Base-by-base conservation (phyloP, 805 yeast genomes). In the Candida adriatica region DNA sequence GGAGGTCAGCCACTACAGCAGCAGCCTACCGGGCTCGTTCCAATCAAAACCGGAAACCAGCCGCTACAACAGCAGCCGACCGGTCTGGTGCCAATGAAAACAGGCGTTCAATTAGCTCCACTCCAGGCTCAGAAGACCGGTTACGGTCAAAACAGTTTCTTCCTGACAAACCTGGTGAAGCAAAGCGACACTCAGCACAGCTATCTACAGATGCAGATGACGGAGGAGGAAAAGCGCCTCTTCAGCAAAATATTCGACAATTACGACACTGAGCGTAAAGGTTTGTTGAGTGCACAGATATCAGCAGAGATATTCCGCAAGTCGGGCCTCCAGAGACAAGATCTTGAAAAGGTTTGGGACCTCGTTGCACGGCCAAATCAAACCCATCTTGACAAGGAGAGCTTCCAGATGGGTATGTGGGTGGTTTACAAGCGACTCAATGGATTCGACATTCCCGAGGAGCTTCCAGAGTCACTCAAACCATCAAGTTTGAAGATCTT, bases 351-450 rank as follows among this genome's bases (percentile, higher is more conserved):
- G 22, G 84, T 92, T 40, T 92, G 98, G 98, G 84, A 76, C 31
- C 66, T 90, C 41, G 74, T 88, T 30, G 96, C 92, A 54, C 72
- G 80, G 13, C 78, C 81, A 33, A 85, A 90, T 55, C 71, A 81
- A 35, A 96, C 97, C 2, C 79, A 75, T 54, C 72, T 90, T 43
- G 87, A 86, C 55, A 78, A 77, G 48, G 96, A 90, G 55, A 96
- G 88, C 56, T 92, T 90, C 63, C 84, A 95, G 1, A 90, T 90
- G 30, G 96, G 97, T 16, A 92, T 90, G 97, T 96, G 92, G 65
- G 64, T 90, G 36, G 88, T 90, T 27, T 90, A 92, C 59, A 74
- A 96, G 53, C 71, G 90, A 39, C 66, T 90, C 51, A 88, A 87
- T 52, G 96, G 96, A 2, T 74, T 70, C 40, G 85, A 81, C 11